Conservation (phyloP, 306 rosid genomes). For the Citrullus mucosospermus region DNA sequence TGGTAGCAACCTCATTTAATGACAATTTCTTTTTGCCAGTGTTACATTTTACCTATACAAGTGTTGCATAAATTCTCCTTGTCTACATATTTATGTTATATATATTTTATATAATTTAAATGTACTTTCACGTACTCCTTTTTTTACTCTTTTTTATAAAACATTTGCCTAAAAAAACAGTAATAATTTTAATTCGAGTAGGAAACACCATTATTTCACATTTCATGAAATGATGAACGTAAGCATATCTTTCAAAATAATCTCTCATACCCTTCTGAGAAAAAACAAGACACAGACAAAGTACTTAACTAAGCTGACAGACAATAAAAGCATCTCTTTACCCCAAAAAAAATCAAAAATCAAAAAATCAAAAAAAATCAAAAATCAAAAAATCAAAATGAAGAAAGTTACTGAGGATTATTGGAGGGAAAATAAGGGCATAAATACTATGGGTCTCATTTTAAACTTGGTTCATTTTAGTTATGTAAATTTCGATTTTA, state of each 20-base stretch:
- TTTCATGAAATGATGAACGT: neutral
- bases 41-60: too few relatives aligned
- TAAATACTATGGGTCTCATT: too few relatives aligned
- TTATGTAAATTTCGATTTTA: too few relatives aligned
- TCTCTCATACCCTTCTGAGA: neutral
- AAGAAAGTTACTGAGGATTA: too few relatives aligned
- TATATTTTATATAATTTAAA: too few relatives aligned
- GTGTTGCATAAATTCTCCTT: neutral
- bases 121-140: too few relatives aligned
- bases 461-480: too few relatives aligned
- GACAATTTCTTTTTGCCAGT: too few relatives aligned
- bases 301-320: neutral
- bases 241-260: neutral
- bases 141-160: too few relatives aligned
- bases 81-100: neutral
- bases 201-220: neutral
- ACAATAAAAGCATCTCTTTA: neutral
- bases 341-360: neutral
- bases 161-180: neutral
- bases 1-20: too few relatives aligned
- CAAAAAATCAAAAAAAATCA: neutral
- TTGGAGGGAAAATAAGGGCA: neutral
- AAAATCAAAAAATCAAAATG: too few relatives aligned
- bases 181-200: neutral
- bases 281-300: neutral